Evolutionary conservation across 768 basidiomycete species (phyloP).

Genomic region (Suillus fuscotomentosus): DNA sequence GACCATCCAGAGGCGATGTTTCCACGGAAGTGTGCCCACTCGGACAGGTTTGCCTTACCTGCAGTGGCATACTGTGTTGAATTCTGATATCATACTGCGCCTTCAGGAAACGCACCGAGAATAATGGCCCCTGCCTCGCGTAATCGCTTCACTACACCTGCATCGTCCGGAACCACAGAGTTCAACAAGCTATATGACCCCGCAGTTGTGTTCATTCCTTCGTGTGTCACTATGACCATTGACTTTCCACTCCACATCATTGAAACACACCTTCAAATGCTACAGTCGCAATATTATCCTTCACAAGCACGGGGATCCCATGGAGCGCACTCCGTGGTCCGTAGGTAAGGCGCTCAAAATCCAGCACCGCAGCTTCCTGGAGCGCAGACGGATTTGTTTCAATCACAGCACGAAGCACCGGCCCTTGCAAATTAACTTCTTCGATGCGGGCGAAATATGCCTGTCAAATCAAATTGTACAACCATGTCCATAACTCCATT

Average conservation of each 20-base stretch:
- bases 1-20: conserved; percentile 53
- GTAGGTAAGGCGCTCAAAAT: conserved; percentile 27
- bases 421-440: conserved; percentile 41
- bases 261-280: conserved; percentile 21
- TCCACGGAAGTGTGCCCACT: conserved; percentile 51
- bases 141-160: conserved; percentile 31
- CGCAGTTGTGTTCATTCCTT: conserved; percentile 42
- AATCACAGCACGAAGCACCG: conserved; percentile 38
- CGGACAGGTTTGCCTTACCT: conserved; percentile 58
- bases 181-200: conserved; percentile 37
- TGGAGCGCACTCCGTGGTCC: conserved; percentile 34
- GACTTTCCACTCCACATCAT: too few species aligned
- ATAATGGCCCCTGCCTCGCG: conserved; percentile 35
- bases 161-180: conserved; percentile 33
- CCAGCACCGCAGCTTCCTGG: conserved; percentile 32
- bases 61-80: background rate
- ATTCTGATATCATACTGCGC: background rate
- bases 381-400: conserved; percentile 39
- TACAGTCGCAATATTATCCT: conserved; percentile 34
- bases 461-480: conserved; percentile 17
- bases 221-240: background rate
- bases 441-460: conserved; percentile 42
- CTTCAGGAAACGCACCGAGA: conserved; percentile 20
- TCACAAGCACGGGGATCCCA: conserved; percentile 39
- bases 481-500: background rate